Evolutionary conservation across 2,329 filamentous ascomycete species (phyloP), one percentile per base, ranked within the genome.

Genomic region (Pezicula neosporulosa): DNA sequence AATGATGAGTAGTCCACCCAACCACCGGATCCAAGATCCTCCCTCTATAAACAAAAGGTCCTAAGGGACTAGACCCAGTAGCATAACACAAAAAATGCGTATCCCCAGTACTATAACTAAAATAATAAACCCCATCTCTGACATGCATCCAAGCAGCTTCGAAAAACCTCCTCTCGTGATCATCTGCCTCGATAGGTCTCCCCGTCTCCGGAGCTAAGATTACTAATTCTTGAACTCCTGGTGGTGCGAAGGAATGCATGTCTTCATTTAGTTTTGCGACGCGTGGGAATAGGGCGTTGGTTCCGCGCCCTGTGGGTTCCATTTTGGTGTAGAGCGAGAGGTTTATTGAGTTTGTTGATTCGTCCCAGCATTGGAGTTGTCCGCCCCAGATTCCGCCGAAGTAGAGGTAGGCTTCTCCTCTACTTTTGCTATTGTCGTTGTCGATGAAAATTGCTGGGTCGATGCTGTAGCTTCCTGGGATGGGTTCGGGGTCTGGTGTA

Each of bases 1-100:
- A 88, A 67, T 91, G 88, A 70, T 91, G 88, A 49, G 88, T 92
- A 41, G 88, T 91, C 88, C 88, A 92, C 1, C 88, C 87, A 24
- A 87, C 68, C 5, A 92, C 88, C 0, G 87, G 88, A 73, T 90
- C 86, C 45, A 92, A 67, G 49, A 92, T 86, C 44, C 81, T 72
- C 0, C 88, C 87, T 0, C 75, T 77, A 56, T 90, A 91, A 1
- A 81, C 87, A 60, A 91, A 91, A 0, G 88, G 87, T 0, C 88
- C 87, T 10, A 82, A 69, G 0, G 88, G 87, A 51, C 70, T 83
- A 5, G 80, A 72, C 0, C 84, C 80, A 2, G 77, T 81, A 1
- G 85, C 88, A 64, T 89, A 91, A 56, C 76, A 85, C 30, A 92
- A 72, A 67, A 77, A 89, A 68, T 91, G 88, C 30, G 87, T 85